These are phyloP conservation scores for Sindora glabra DNA, from an alignment of 306 rosid species.

Conservation along the genomic window DNA sequence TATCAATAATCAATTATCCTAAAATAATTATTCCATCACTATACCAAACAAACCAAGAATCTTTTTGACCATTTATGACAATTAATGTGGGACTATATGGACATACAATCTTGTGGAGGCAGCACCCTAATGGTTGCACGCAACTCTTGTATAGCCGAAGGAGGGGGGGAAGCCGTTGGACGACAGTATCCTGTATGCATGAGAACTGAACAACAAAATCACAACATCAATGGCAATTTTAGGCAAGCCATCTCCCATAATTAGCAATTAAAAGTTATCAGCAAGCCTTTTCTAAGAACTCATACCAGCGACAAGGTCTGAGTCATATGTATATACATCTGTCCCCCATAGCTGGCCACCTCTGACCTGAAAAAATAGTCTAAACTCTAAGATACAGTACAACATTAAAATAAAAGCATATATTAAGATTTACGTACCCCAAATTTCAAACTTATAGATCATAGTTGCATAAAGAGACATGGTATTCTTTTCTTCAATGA, in stretches of 20 bases:
- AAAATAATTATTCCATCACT: too few species aligned
- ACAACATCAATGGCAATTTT: slow-evolving; percentile 22
- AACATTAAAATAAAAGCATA: not conserved
- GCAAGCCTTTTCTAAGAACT: not conserved
- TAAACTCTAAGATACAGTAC: slow-evolving; percentile 3
- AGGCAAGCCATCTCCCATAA: not conserved
- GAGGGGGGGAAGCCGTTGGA: slow-evolving; percentile 92
- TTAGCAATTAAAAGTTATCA: slow-evolving; percentile 6
- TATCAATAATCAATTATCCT: too few species aligned
- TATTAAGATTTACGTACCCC: not conserved
- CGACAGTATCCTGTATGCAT: slow-evolving; percentile 99
- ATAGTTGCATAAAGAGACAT: too few species aligned
- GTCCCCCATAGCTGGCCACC: slow-evolving; percentile 99
- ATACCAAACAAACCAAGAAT: too few species aligned
- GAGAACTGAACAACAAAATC: slow-evolving; percentile 55
- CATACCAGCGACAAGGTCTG: slow-evolving; percentile 96
- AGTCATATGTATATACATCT: slow-evolving; percentile 89
- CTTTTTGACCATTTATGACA: not conserved
- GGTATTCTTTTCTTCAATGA: not conserved
- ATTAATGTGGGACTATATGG: slow-evolving; percentile 13
- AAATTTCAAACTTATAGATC: not conserved
- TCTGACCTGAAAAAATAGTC: slow-evolving; percentile 61
- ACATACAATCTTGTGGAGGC: slow-evolving; percentile 88
- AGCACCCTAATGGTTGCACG: slow-evolving; percentile 66
- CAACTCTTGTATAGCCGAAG: slow-evolving; percentile 78